phyloP scores from a whole-genome alignment of 208 protist species.

The Leishmania guyanensis region DNA sequence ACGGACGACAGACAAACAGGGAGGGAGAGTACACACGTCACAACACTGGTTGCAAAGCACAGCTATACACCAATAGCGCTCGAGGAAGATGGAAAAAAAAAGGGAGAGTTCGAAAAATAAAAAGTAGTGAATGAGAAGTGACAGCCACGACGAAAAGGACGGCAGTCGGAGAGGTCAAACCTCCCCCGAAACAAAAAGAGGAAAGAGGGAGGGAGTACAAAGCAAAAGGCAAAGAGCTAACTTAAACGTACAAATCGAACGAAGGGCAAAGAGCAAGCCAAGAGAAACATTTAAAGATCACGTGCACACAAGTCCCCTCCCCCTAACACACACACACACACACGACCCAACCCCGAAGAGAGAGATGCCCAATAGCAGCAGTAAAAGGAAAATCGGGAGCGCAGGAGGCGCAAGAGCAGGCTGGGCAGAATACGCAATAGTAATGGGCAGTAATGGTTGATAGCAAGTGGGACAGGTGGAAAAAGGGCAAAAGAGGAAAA shows the following conservation, averaged over 20 bases:
- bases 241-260: too few relatives aligned
- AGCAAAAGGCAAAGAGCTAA: neutral
- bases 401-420: too few relatives aligned
- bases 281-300: too few relatives aligned
- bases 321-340: too few relatives aligned
- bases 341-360: too few relatives aligned
- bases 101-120: neutral
- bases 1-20: neutral
- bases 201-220: neutral
- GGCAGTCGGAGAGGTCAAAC: too few relatives aligned
- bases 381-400: too few relatives aligned
- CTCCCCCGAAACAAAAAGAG: neutral
- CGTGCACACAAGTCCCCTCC: too few relatives aligned
- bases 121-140: neutral
- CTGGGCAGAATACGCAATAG: too few relatives aligned
- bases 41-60: neutral
- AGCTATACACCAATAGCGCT: neutral
- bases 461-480: too few relatives aligned
- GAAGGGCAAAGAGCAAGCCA: neutral
- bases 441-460: too few relatives aligned
- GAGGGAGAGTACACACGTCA: neutral
- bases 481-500: neutral
- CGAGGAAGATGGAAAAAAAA: neutral
- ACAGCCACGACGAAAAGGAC: neutral
- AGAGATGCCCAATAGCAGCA: too few relatives aligned